Conservation (phyloP, 768 basidiomycete species). For the Tricholomella constricta region DNA sequence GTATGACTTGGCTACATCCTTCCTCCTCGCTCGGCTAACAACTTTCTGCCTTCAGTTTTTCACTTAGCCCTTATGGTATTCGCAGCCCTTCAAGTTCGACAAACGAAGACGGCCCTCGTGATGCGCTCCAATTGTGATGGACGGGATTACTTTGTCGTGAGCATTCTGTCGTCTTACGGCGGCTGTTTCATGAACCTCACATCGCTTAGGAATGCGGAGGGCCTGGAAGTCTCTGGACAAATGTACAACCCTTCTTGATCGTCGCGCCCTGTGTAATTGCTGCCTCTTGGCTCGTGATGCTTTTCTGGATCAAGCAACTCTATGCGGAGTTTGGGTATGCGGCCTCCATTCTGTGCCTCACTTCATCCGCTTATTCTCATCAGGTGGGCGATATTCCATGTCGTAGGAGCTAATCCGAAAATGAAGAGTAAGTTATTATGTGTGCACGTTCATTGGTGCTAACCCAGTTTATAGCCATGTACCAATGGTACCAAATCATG, state of each 20-base stretch:
- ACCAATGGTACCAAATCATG: constrained; percentile 85
- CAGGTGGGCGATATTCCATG: constrained; percentile 91
- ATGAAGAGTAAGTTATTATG: constrained; percentile 65
- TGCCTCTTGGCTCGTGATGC: constrained; percentile 63
- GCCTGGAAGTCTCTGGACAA: constrained; percentile 56
- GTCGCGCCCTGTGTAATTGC: constrained; percentile 72
- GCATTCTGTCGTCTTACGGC: constrained; percentile 18
- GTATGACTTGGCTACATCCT: constrained; percentile 38
- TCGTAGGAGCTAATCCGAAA: constrained; percentile 82
- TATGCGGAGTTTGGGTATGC: constrained; percentile 84
- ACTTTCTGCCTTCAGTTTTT: constrained; percentile 52
- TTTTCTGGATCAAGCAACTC: constrained; percentile 70
- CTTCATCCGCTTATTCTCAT: constrained; percentile 8
- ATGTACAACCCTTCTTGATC: constrained; percentile 68
- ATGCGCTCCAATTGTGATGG: constrained; percentile 34
- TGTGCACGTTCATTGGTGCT: background rate
- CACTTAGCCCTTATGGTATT: constrained; percentile 74
- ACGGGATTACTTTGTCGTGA: constrained; percentile 38
- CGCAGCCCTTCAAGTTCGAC: constrained; percentile 74
- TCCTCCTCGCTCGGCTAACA: background rate
- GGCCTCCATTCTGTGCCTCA: constrained; percentile 3
- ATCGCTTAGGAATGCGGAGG: constrained; percentile 47
- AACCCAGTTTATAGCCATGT: constrained; percentile 62
- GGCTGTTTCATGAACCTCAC: background rate
- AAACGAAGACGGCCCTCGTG: constrained; percentile 68